Conservation (phyloP, 1,139 yeast genomes). For the Suhomyces choctaworum region DNA sequence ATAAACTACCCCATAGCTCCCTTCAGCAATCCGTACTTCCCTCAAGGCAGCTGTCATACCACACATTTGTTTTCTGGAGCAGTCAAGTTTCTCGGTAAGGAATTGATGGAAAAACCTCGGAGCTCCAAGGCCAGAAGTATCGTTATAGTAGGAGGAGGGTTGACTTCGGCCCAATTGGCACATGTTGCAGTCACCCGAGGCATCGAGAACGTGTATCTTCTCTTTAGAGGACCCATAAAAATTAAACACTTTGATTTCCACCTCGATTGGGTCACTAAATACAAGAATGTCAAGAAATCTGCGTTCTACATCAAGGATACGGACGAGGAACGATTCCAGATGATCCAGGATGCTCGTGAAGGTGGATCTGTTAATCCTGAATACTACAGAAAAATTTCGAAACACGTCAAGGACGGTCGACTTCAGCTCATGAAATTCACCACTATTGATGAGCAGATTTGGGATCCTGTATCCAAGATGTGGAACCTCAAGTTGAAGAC, state of each 20-base stretch:
- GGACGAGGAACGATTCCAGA: conserved; percentile 42
- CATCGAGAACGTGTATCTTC: conserved; percentile 32
- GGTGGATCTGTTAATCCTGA: conserved; percentile 54
- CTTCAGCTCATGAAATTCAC: conserved; percentile 28
- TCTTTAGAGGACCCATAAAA: conserved; percentile 43
- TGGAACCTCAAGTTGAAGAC: conserved; percentile 15
- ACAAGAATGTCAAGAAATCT: conserved; percentile 43
- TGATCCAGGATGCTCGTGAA: conserved; percentile 46
- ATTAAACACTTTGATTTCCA: conserved; percentile 53
- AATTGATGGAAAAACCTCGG: conserved; percentile 18
- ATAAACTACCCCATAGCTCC: conserved; percentile 38
- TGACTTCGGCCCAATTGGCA: conserved; percentile 51
- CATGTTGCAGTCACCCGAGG: conserved; percentile 37
- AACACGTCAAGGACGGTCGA: conserved; percentile 32
- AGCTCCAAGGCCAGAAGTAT: conserved; percentile 21
- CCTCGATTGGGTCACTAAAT: conserved; percentile 55
- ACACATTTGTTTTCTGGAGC: conserved; percentile 37
- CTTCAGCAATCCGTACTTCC: conserved; percentile 23
- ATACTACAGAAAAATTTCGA: conserved; percentile 34
- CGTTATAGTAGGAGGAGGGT: conserved; percentile 50
- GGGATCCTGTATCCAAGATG: conserved; percentile 21
- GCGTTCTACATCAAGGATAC: conserved; percentile 46
- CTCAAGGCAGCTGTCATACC: conserved; percentile 44
- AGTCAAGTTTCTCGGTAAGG: conserved; percentile 26
- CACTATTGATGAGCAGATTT: conserved; percentile 21